Percentiles rank a stretch among this genome's conserved stretches.
Evolutionary conservation across 371 early-diverging fungal genomes (phyloP).

Genomic region (Syncephalastrum sp.): DNA sequence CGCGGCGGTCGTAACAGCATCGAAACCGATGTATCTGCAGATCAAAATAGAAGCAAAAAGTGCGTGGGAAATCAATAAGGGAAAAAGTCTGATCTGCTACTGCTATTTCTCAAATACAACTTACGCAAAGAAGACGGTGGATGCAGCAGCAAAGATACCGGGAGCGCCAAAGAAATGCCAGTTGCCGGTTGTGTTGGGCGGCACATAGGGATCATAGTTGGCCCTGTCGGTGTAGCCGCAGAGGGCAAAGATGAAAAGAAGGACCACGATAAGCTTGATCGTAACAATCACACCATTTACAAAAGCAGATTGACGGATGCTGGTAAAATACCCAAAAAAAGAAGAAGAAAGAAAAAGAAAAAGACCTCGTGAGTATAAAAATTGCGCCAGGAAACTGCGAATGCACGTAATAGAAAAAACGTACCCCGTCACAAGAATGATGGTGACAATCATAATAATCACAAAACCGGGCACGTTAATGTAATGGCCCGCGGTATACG

Average conservation of each 20-base stretch:
- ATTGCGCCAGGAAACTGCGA: neutral
- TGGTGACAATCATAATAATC: slow-evolving; percentile 61
- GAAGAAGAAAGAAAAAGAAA: no score
- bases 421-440: slow-evolving; percentile 63
- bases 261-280: slow-evolving; percentile 71
- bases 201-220: slow-evolving; percentile 82
- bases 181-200: slow-evolving; percentile 44
- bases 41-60: neutral
- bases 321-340: neutral
- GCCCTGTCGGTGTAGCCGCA: slow-evolving; percentile 57
- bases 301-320: slow-evolving; percentile 65
- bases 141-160: slow-evolving; percentile 73
- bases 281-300: slow-evolving; percentile 67
- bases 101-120: no score
- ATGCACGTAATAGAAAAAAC: neutral
- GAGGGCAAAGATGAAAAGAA: slow-evolving; percentile 74
- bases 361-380: neutral
- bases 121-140: slow-evolving; percentile 71
- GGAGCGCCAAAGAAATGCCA: slow-evolving; percentile 60
- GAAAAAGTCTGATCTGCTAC: neutral
- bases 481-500: slow-evolving; percentile 48
- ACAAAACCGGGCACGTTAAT: slow-evolving; percentile 77
- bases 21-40: slow-evolving; percentile 83
- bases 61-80: neutral
- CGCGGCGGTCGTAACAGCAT: slow-evolving; percentile 82